Evolutionary conservation across 2,329 filamentous ascomycete species (phyloP).

Genomic region (Aspergillus fischeri): DNA sequence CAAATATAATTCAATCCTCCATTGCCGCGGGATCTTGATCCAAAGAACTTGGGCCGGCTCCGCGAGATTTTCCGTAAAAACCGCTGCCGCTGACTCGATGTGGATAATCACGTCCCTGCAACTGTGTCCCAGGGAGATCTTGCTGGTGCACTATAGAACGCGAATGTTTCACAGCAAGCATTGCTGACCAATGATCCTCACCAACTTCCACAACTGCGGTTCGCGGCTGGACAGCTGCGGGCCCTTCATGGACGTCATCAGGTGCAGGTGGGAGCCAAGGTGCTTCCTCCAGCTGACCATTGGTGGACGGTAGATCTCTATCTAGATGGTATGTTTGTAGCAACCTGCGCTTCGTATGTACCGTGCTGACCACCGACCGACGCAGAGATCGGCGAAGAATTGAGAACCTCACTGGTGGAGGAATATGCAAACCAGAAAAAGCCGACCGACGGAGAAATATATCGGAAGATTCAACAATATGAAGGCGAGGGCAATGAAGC

Average conservation of each 20-base stretch:
- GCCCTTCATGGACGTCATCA: slow-evolving; percentile 24
- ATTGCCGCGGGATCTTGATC: slow-evolving; percentile 13
- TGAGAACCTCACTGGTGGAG: slow-evolving; percentile 11
- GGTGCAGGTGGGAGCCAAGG: slow-evolving; percentile 13
- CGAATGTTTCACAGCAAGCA: slow-evolving; percentile 2
- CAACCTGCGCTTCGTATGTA: background rate
- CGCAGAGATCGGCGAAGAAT: slow-evolving; percentile 16
- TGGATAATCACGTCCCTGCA: slow-evolving; percentile 28
- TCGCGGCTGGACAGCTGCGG: slow-evolving; percentile 18
- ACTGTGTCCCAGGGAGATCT: slow-evolving; percentile 26
- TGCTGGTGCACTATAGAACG: slow-evolving; percentile 2
- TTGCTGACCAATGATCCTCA: slow-evolving; percentile 4
- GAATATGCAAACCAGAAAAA: slow-evolving; percentile 19
- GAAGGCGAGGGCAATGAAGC: slow-evolving; percentile 14
- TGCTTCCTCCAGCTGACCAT: slow-evolving; percentile 16
- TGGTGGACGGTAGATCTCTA: slow-evolving; percentile 33
- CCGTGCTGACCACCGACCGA: background rate
- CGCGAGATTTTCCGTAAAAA: slow-evolving; percentile 19
- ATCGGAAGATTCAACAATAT: slow-evolving; percentile 21
- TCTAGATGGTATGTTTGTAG: slow-evolving; percentile 16
- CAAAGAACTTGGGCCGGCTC: slow-evolving; percentile 19
- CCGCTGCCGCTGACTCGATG: slow-evolving; percentile 18
- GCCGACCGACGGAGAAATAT: slow-evolving; percentile 20
- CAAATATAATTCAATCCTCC: slow-evolving; percentile 19
- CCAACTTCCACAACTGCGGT: slow-evolving; percentile 16